Conservation (phyloP, 2,329 filamentous ascomycete genomes). For the Sclerotinia borealis region DNA sequence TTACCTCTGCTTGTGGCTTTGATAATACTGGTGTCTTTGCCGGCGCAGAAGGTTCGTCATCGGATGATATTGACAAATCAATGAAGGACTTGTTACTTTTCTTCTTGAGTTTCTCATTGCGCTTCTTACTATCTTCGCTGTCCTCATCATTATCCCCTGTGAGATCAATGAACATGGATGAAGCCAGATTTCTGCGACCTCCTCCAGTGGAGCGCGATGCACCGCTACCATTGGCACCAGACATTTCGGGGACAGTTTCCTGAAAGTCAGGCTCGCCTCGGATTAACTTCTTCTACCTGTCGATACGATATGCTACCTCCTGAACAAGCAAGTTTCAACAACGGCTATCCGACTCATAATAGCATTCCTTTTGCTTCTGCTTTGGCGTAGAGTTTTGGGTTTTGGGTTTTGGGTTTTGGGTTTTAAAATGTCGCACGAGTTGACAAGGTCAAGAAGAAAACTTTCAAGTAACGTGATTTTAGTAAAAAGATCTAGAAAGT, state of each 20-base stretch:
- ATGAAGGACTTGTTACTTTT: neutral
- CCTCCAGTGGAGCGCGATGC: neutral
- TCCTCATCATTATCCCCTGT: neutral
- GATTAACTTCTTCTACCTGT: neutral
- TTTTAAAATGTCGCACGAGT: neutral
- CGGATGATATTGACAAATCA: neutral
- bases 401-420: too few species aligned
- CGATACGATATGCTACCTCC: neutral
- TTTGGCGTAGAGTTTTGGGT: neutral
- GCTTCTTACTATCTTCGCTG: too few species aligned
- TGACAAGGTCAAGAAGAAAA: neutral
- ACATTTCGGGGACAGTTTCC: neutral
- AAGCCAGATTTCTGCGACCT: neutral
- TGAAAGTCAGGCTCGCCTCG: neutral
- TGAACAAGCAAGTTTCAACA: neutral
- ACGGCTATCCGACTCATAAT: neutral
- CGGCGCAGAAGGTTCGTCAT: neutral
- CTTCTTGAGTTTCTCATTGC: neutral
- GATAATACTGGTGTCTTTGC: neutral
- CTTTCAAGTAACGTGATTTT: neutral
- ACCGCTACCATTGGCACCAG: neutral
- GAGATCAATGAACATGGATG: neutral
- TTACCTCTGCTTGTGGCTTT: neutral
- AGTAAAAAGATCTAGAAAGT: neutral
- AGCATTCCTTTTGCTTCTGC: neutral